phyloP scores from a whole-genome alignment of 2,329 filamentous ascomycete species.

The Pestalotiopsis sp. region DNA sequence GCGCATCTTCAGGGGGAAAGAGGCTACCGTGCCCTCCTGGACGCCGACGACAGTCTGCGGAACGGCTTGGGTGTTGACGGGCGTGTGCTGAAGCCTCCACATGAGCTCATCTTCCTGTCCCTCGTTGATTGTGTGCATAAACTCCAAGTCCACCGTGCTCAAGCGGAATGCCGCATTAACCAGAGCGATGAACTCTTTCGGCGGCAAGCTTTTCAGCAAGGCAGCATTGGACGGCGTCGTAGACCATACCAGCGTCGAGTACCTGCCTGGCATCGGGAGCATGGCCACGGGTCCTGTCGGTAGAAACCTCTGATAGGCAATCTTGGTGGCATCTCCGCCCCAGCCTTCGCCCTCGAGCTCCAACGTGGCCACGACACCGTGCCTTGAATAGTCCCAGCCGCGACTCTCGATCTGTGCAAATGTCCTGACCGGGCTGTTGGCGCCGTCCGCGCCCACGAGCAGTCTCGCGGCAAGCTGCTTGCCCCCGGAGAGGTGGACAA shows the following conservation, averaged over 20 bases:
- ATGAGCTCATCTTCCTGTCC: constrained; percentile 73
- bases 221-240: constrained; percentile 81
- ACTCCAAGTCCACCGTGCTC: constrained; percentile 75
- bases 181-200: constrained; percentile 77
- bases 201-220: constrained; percentile 73
- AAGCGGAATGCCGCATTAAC: constrained; percentile 94
- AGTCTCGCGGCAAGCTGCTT: constrained; percentile 76
- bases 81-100: constrained; percentile 81
- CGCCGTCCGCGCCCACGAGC: constrained; percentile 89
- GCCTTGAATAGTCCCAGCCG: constrained; percentile 91
- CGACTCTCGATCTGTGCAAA: constrained; percentile 85
- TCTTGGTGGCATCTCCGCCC: constrained; percentile 60
- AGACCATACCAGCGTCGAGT: constrained; percentile 90
- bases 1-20: constrained; percentile 87
- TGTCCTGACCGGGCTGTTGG: constrained; percentile 87
- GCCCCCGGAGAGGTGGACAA: constrained; percentile 72
- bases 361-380: constrained; percentile 90
- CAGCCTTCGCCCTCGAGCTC: constrained; percentile 65
- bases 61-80: constrained; percentile 51
- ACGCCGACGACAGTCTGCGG: constrained; percentile 71
- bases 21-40: constrained; percentile 79
- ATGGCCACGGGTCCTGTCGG: constrained; percentile 90
- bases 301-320: constrained; percentile 93
- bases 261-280: constrained; percentile 82
- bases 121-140: constrained; percentile 67